phyloP scores from a whole-genome alignment of 2,329 filamentous ascomycete genomes.

The Ascomycota sp. region DNA sequence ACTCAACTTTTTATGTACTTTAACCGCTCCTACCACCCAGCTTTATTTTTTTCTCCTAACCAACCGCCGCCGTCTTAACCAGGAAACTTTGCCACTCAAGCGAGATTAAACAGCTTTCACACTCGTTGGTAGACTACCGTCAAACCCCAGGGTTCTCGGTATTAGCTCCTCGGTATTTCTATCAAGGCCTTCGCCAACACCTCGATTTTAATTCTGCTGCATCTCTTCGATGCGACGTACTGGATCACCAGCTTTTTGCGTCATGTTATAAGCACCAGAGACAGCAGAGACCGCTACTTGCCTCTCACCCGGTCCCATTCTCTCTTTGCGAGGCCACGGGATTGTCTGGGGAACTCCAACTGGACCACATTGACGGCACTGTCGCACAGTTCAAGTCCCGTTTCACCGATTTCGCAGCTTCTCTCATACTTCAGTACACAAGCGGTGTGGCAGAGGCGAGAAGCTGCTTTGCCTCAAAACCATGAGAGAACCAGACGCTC shows the following conservation, averaged over 20 bases:
- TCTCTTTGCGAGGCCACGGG: not conserved
- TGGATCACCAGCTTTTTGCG: not conserved
- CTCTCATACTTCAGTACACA: no score
- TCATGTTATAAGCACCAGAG: not conserved
- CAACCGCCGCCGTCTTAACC: no score
- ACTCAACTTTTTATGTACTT: conserved; percentile 6
- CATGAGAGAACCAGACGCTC: conserved; percentile 1
- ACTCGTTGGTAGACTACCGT: no score
- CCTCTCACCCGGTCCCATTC: not conserved
- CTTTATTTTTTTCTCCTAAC: conserved; percentile 3
- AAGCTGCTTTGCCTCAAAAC: conserved; percentile 6
- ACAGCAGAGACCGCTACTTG: not conserved
- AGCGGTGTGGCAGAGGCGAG: no score
- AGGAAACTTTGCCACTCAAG: no score
- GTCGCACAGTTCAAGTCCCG: conserved; percentile 20
- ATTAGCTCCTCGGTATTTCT: no score
- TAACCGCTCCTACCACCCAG: conserved; percentile 8
- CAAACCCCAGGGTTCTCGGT: no score
- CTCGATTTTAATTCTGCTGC: not conserved
- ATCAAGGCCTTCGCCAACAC: not conserved
- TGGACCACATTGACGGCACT: conserved; percentile 10
- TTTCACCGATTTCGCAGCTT: conserved; percentile 13
- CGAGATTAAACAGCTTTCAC: no score
- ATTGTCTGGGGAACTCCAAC: not conserved
- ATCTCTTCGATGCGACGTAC: not conserved